Evolutionary conservation across 2,329 filamentous ascomycete genomes (phyloP), one percentile per base, ranked within the genome.

Genomic region (Emericellopsis cladophorae): DNA sequence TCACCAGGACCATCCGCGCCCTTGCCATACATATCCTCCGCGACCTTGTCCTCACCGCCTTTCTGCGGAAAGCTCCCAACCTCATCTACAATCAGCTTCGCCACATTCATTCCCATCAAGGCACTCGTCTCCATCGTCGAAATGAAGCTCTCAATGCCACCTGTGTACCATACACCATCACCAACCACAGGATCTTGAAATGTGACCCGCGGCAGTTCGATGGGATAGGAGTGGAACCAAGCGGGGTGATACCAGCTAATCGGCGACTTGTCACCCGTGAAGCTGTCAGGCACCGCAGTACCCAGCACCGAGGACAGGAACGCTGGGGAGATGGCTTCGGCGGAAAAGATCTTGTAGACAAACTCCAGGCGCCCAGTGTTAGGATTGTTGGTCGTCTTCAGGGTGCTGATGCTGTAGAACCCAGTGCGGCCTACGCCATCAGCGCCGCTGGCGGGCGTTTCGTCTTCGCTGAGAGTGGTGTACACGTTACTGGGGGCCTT

Each of bases 101-200:
- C 86, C 16, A 92, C 79, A 54, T 92, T 92, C 72, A 75, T 86
- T 1, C 92, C 92, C 78, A 92, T 92, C 49, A 96, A 61, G 1
- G 86, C 84, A 57, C 81, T 95, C 7, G 92, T 95, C 67, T 98
- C 92, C 92, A 98, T 96, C 0, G 88, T 95, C 9, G 84, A 92
- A 49, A 96, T 93, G 57, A 98, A 95, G 49, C 82, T 82, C 62
- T 96, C 90, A 35, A 96, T 93, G 3, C 76, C 79, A 10, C 76
- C 78, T 0, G 79, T 82, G 54, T 83, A 83, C 59, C 79, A 92
- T 12, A 90, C 52, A 0, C 76, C 75, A 7, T 72, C 60, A 5
- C 76, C 79, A 4, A 95, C 56, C 46, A 80, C 66, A 4, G 81
- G 75, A 45, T 92, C 82, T 49, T 95, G 87, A 57, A 96, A 98